Evolutionary conservation across 139 green algal species (phyloP).

Genomic region (Micractinium conductrix): DNA sequence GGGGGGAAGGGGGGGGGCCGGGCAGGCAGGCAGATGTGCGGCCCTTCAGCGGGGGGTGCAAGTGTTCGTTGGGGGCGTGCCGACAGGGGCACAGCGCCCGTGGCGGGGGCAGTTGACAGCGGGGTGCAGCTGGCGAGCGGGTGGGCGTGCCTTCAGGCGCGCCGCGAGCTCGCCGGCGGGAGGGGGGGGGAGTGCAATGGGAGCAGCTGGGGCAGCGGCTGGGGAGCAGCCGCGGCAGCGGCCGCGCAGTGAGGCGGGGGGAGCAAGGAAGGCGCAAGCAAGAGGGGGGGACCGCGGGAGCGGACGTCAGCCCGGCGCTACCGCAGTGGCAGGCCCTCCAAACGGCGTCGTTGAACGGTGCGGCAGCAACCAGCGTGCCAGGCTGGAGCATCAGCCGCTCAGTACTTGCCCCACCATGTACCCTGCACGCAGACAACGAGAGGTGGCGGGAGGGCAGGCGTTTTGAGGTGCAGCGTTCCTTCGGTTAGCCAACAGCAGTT

Average conservation of each 20-base stretch:
- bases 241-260: not conserved
- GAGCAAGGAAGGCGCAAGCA: not conserved
- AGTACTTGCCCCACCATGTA: slow-evolving; percentile 29
- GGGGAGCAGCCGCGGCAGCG: not conserved
- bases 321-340: too few species aligned
- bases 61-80: not conserved
- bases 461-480: not conserved
- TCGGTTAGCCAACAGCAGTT: too few species aligned
- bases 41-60: too few species aligned
- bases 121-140: not conserved
- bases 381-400: too few species aligned
- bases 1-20: too few species aligned
- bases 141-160: not conserved
- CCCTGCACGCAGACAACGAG: too few species aligned
- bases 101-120: not conserved
- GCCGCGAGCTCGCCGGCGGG: not conserved
- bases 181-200: not conserved
- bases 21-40: too few species aligned
- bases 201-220: not conserved
- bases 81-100: not conserved
- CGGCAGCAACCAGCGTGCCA: too few species aligned
- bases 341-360: too few species aligned
- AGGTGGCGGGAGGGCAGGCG: not conserved
- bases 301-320: too few species aligned
- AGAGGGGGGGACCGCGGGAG: not conserved